Evolutionary conservation across 345 rosid genomes (phyloP).

Genomic region (Cardiospermum halicacabum): DNA sequence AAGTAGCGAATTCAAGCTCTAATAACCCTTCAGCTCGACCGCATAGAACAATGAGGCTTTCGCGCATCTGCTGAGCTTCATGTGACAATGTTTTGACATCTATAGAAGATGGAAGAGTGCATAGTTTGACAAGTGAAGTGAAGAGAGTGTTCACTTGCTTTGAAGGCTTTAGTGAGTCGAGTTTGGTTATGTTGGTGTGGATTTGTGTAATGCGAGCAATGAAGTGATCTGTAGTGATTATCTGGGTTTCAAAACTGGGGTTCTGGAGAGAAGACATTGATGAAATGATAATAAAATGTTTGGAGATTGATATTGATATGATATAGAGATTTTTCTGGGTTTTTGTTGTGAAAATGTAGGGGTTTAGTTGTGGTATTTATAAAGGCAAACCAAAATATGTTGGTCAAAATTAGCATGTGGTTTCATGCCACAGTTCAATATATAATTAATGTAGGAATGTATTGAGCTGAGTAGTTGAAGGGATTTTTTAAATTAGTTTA

Average conservation of each 20-base stretch:
- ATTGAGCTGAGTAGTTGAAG: too few species aligned
- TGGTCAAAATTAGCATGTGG: neutral
- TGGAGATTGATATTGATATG: neutral
- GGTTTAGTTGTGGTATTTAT: neutral
- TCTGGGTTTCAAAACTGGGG: conserved; percentile 6
- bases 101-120: conserved; percentile 20
- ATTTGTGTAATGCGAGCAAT: conserved; percentile 21
- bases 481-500: too few species aligned
- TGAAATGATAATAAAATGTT: neutral
- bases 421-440: neutral
- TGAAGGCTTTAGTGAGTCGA: conserved; percentile 24
- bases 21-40: conserved; percentile 36
- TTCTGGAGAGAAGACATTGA: conserved; percentile 29
- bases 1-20: conserved; percentile 35
- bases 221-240: conserved; percentile 13
- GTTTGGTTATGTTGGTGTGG: conserved; percentile 19
- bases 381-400: neutral
- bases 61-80: conserved; percentile 20
- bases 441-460: neutral
- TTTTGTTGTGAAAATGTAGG: neutral
- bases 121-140: conserved; percentile 24
- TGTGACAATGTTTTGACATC: conserved; percentile 14
- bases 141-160: conserved; percentile 26
- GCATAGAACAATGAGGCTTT: conserved; percentile 23
- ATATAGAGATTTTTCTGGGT: neutral